Evolutionary conservation across 805 yeast genomes (phyloP).

Genomic region (Maudiozyma saulgeensis): DNA sequence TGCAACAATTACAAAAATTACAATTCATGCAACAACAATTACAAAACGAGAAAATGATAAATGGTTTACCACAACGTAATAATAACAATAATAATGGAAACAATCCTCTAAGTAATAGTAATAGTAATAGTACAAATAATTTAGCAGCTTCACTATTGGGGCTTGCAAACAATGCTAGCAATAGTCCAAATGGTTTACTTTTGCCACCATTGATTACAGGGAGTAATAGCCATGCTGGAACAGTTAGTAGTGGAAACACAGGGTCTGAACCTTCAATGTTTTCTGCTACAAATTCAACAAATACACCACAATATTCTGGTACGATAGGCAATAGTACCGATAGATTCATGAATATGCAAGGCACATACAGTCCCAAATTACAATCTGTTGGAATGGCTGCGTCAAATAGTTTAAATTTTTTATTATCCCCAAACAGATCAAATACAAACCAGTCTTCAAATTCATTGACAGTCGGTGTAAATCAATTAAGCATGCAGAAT

Average conservation of each 20-base stretch:
- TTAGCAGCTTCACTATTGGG: neutral
- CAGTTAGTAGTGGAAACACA: neutral
- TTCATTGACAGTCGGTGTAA: neutral
- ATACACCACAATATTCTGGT: neutral
- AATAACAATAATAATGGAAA: neutral
- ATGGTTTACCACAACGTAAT: neutral
- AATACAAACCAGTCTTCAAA: neutral
- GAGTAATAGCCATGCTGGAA: neutral
- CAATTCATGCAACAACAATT: slow-evolving; percentile 16
- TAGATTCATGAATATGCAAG: neutral
- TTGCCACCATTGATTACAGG: slow-evolving; percentile 20
- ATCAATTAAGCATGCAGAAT: neutral
- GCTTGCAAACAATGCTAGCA: neutral
- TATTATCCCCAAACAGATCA: slow-evolving; percentile 10
- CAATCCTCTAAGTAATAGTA: neutral
- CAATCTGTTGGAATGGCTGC: slow-evolving; percentile 9
- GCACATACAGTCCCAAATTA: slow-evolving; percentile 3
- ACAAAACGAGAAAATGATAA: neutral
- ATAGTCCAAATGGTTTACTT: slow-evolving; percentile 12
- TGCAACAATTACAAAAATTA: slow-evolving; percentile 20
- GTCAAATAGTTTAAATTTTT: slow-evolving; percentile 6
- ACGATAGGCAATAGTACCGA: neutral
- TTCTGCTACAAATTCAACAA: neutral
- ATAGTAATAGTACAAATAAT: slow-evolving; percentile 1
- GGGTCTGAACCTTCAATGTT: neutral